These are phyloP conservation scores for Calocybe indica DNA, from an alignment of 768 basidiomycete genomes.

Conservation along the genomic window DNA sequence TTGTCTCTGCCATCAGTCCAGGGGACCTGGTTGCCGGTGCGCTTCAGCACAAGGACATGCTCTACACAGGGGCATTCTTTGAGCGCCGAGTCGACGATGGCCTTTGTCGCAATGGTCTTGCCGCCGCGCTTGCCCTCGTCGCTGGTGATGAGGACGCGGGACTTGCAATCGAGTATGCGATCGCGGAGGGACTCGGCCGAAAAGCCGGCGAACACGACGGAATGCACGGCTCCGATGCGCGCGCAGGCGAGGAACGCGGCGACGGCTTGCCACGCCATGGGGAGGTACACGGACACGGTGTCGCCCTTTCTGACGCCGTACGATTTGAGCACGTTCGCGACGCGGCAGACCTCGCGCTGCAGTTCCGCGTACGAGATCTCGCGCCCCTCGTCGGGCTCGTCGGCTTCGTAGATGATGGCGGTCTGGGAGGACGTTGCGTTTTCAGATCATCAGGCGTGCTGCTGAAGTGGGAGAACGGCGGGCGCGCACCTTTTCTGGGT, in stretches of 20 bases:
- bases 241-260: conserved; percentile 98
- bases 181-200: conserved; percentile 92
- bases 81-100: conserved; percentile 88
- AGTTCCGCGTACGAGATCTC: conserved; percentile 81
- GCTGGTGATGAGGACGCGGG: conserved; percentile 88
- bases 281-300: conserved; percentile 87
- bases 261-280: conserved; percentile 94
- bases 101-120: conserved; percentile 91
- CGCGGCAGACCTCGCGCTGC: conserved; percentile 78
- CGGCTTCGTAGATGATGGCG: conserved; percentile 98
- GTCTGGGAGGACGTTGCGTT: conserved; percentile 36
- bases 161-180: conserved; percentile 84
- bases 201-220: conserved; percentile 97
- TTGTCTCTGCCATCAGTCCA: conserved; percentile 82
- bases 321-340: conserved; percentile 88
- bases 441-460: neutral
- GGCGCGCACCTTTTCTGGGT: conserved; percentile 66
- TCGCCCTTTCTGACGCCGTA: conserved; percentile 95
- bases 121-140: conserved; percentile 95
- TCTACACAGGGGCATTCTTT: conserved; percentile 81
- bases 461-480: too few species aligned
- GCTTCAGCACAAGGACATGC: conserved; percentile 82
- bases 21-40: conserved; percentile 79
- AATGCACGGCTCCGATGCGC: conserved; percentile 93
- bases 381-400: conserved; percentile 80